Evolutionary conservation across 768 basidiomycete genomes (phyloP), one percentile per base, ranked within the genome.

Genomic region (Pulveroboletus sp.): DNA sequence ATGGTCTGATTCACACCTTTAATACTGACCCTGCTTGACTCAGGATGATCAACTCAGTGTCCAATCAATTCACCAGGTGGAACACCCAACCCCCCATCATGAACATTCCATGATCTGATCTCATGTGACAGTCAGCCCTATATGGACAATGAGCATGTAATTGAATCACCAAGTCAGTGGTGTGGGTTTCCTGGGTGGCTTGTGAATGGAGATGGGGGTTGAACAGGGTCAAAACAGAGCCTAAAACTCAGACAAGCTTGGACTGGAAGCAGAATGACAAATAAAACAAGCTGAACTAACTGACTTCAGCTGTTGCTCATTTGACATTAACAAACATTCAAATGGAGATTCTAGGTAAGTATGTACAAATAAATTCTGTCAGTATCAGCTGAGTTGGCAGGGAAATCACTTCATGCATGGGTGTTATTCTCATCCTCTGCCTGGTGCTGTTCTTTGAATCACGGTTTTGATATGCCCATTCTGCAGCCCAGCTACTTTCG

Each of bases 141-240:
- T n/a, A n/a, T n/a, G n/a, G n/a, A n/a, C n/a, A n/a, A n/a, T n/a
- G 32, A 23, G 4, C 29, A 31, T n/a, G 30, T 35, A 43, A 46
- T 31, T 43, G 47, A 20, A 23, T 50, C 62, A 54, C 62, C 41
- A 26, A 42, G 43, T 55, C 63, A 58, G 62, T 57, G 26, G 12
- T 39, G 54, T 60, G 62, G 37, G 40, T 38, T 14, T 31, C 45
- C 57, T 60, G 59, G 9, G 34, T 17, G 31, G 47, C 44, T 58
- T 58, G 50, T 56, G 61, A 51, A 6, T 32, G 37, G 31, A 29
- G 34, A 30, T 16, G 43, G 17, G 16, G 27, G 27, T 29, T n/a
- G n/a, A n/a, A 29, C 24, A 57, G 49, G 27, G 55, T 45, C 60
- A 52, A 50, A 56, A 52, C 61, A 50, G 60, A 30, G 8, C 47